A percentile compares a stretch with the other conserved stretches of the same genome.
Evolutionary conservation across 345 rosid genomes (phyloP).

Genomic region (Citrus mangshanensis): DNA sequence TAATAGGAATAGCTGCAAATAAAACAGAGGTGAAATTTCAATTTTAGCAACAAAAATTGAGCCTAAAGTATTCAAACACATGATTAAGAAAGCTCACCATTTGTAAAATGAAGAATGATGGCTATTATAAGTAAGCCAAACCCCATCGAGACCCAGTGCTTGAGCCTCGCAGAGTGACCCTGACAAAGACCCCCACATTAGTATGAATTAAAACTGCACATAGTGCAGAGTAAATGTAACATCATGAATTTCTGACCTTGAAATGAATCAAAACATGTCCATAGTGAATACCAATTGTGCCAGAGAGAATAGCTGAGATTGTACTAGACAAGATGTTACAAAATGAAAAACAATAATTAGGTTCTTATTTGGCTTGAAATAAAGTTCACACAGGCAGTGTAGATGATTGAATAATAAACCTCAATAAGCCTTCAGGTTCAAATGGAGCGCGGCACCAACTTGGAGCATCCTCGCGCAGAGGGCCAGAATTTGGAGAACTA

Average conservation of each 20-base stretch:
- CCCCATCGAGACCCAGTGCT: conserved; percentile 60
- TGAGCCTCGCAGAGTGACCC: conserved; percentile 58
- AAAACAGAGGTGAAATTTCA: not conserved
- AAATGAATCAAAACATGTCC: conserved; percentile 67
- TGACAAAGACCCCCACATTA: conserved; percentile 12
- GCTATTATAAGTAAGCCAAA: conserved; percentile 36
- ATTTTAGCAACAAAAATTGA: not conserved
- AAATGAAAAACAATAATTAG: not conserved
- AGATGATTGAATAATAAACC: conserved; percentile 23
- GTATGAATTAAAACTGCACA: not conserved
- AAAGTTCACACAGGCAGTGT: too few species aligned
- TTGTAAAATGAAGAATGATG: conserved; percentile 55
- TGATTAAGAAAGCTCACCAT: conserved; percentile 32
- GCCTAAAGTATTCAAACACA: not conserved
- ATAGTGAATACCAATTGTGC: conserved; percentile 60
- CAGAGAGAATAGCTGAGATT: conserved; percentile 61
- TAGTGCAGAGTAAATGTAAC: not conserved
- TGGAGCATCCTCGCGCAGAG: conserved; percentile 46
- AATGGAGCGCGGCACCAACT: conserved; percentile 60
- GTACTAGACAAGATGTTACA: conserved; percentile 20
- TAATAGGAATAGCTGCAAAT: conserved; percentile 62
- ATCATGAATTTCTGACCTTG: conserved; percentile 40
- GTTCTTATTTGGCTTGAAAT: not conserved
- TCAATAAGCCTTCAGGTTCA: conserved; percentile 72
- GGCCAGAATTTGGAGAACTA: conserved; percentile 45